Base-by-base conservation (phyloP, 177 flowering plant species). In the Vitis hybrid region DNA sequence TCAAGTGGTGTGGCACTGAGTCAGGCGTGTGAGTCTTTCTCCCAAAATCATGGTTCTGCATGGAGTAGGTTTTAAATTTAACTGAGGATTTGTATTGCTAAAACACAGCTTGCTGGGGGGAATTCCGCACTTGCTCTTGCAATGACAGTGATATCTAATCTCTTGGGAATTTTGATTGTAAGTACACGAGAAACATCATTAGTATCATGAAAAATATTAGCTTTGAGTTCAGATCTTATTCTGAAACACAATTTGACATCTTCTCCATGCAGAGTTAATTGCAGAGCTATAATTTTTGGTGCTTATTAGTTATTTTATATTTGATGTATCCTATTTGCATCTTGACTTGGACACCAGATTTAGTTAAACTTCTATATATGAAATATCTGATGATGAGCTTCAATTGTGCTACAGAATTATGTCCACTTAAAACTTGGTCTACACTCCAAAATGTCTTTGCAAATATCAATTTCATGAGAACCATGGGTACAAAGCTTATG, bases 1-100 rank as follows among this genome's bases (percentile, higher is more conserved):
- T 94, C 98, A 61, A 94, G 98, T 87, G 98, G 94, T 71, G 93
- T 94, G 67, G 93, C 98, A 62, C 83, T 94, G 71, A 92, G 97
- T 50, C 90, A 88, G 82, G 98, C 86, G 70, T 58, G 66, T 9
- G 51, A 22, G 3, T 61, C 29, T 54, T 54, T 19, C n/a, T 5
- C 58, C 10, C 34, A 11, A 51, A 59, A 53, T 29, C 59, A 3
- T 0, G 10, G 50, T 68, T 2, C 19, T 45, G 14, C 20, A 29
- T 5, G 11, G 22, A 45, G 10, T 6, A 5, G 51, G 39, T 6
- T 67, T 60, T 73, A 31, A 57, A 70, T 63, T 59, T 74, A 63
- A 72, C 50, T 11, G 60, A 69, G 26, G 50, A 51, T 53, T 64
- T 70, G 54, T 34, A 12, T 76, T 77, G 75, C 55, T 67, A 34